These are phyloP conservation scores for Ascocoryne sarcoides DNA, from an alignment of 2,329 filamentous ascomycete genomes.

Conservation along the genomic window DNA sequence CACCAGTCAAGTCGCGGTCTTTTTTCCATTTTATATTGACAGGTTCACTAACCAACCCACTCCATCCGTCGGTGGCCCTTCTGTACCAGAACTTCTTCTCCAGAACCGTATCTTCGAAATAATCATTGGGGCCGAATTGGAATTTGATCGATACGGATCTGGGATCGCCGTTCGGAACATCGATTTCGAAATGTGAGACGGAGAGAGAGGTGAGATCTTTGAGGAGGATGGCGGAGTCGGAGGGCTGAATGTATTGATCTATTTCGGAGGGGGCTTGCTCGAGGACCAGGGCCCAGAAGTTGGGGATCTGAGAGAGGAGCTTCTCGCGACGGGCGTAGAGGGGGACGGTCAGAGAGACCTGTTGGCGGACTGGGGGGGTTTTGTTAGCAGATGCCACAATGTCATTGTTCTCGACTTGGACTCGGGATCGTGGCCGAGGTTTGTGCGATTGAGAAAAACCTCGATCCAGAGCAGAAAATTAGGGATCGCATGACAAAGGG, in stretches of 20 bases:
- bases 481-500: too few relatives aligned
- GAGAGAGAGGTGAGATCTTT: slow-evolving; percentile 58
- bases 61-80: slow-evolving; percentile 56
- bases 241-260: slow-evolving; percentile 78
- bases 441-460: too few relatives aligned
- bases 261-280: slow-evolving; percentile 80
- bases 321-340: slow-evolving; percentile 70
- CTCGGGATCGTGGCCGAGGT: too few relatives aligned
- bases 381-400: too few relatives aligned
- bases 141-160: slow-evolving; percentile 71
- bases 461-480: too few relatives aligned
- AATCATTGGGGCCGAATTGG: slow-evolving; percentile 72
- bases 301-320: slow-evolving; percentile 62
- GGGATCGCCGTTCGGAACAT: slow-evolving; percentile 58
- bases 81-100: slow-evolving; percentile 93
- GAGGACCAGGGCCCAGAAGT: slow-evolving; percentile 94
- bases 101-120: slow-evolving; percentile 68
- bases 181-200: slow-evolving; percentile 73
- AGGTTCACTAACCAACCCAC: slow-evolving; percentile 77
- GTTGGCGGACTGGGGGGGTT: slow-evolving; percentile 54
- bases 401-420: too few relatives aligned
- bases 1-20: slow-evolving; percentile 74
- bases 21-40: slow-evolving; percentile 83
- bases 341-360: slow-evolving; percentile 56
- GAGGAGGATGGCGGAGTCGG: slow-evolving; percentile 66